Evolutionary conservation across 2,329 filamentous ascomycete genomes (phyloP), one percentile per base, ranked within the genome.

Genomic region (Paraconiothyrium brasiliense): DNA sequence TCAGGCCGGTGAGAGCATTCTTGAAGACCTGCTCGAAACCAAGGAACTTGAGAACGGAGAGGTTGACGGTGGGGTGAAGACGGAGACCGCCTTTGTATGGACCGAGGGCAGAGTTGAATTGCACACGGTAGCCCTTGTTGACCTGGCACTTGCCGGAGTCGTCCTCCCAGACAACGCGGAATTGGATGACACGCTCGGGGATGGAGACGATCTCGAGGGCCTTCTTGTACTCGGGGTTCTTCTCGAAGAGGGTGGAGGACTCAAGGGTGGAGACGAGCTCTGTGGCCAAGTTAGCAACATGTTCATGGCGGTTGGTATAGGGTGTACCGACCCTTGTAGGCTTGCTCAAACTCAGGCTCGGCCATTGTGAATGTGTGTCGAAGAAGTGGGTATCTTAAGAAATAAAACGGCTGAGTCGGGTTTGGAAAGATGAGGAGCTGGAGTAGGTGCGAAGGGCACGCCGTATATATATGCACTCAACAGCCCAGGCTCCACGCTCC

Each of bases 21-120:
- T 98, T 98, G 88, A 98, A 98, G 84, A 94, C 96, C 85, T 98
- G 95, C 89, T 99, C 95, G 76, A 98, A 98, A 69, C 94, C 95
- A 78, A 99, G 87, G 85, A 98, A 98, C 86, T 99, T 99, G 75
- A 99, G 88, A 76, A 88, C 85, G 60, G 84, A 87, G 57, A 90
- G 84, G 79, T 90, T 95, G 81, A 95, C 92, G 11, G 90, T 89
- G 65, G 94, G 95, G 82, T 99, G 95, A 82, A 99, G 93, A 72
- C 95, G 88, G 71, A 98, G 89, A 79, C 95, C 95, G 70, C 95
- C 95, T 88, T 98, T 98, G 90, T 97, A 98, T 57, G 95, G 95
- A 60, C 95, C 95, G 24, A 98, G 90, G 49, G 94, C 94, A 51
- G 92, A 96, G 89, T 98, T 99, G 89, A 97, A 98, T 84, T 98